Base-by-base conservation (phyloP, 352 stramenopile genomes). In the Phytophthora kernoviae region DNA sequence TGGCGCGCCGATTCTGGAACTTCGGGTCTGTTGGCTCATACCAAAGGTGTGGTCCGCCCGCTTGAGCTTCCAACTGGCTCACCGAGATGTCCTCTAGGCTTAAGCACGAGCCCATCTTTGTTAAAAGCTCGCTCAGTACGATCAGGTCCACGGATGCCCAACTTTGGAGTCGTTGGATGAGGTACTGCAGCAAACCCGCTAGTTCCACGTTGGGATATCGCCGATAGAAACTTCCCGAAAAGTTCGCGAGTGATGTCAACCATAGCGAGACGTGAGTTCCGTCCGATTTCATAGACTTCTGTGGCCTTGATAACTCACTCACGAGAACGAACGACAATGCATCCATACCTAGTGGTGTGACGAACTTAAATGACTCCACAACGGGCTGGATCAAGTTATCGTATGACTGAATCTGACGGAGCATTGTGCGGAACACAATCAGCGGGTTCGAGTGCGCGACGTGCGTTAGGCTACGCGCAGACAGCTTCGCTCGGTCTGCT, bases 321-420 rank as follows among this genome's bases (percentile, higher is more conserved):
- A 98, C 81, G 21, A 99, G 85, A 53, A 96, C 92, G 59, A 96
- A 98, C 20, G 89, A 96, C 9, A 99, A 74, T 18, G 98, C 94
- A 74, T 99, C 96, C 70, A 98, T 92, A 17, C 89, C 89, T 17
- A 99, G 74, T 12, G 90, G 89, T 5, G 94, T 97, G 15, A 98
- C 81, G 62, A 96, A 98, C 56, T 96, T 94, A 66, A 98, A 94
- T n/a, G 87, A 91, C 58, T 99, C 94, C 6, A 99, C 93, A 54
- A 98, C 96, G 12, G 97, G 93, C 58, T 97, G 79, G 49, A 99
- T 98, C 55, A 99, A 73, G 65, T 99, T 99, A 55, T 98, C 96
- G 62, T 99, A 99, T 68, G 93, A 98, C 70, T 98, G 94, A 69
- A 98, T 98, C 69, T 98, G 93, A 43, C 84, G 86, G 22, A 98